Evolutionary conservation across 176 grass and related monocot genomes (phyloP), one percentile per base, ranked within the genome.

Genomic region (Rhynchospora tenuis): DNA sequence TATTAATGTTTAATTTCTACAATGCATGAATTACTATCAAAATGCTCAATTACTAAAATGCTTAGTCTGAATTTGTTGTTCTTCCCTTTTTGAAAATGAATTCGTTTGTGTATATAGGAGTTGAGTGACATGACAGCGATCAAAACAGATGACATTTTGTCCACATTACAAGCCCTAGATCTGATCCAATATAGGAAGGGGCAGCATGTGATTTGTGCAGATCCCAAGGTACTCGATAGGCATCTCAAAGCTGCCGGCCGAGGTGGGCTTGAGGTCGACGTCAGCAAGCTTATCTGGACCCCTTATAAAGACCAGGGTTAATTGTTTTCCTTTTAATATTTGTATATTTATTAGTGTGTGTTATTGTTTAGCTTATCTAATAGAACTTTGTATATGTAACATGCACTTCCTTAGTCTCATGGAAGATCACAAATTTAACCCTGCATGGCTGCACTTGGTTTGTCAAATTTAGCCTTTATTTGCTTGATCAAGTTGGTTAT

Each of bases 41-140:
- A 75, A 75, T 22, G 22, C 13, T 10, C 46, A 76, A 31, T 2
- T 16, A 76, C 48, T 13, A 26, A 76, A 4, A 26, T 28, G 50
- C 17, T 45, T 6, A n/a, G 16, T 16, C 31, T 42, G 19, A 43
- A 19, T 44, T 7, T 1, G 5, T 64, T 7, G 26, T 64, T 13
- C 17, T 45, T 20, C n/a, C 15, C 3, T 46, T 45, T 44, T 71
- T 44, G 24, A 19, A 70, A 50, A 28, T 77, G 17, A 56, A 31
- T 76, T 31, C 55, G 14, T 76, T 27, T 0, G 6, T 62, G 12
- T 44, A 79, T 59, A 28, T 90, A 99, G 97, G 97, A 99, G 83
- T 90, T 99, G 46, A 99, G 97, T 15, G 93, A 96, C 42, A 99
- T 99, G 97, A 99, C 97, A 9, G 91, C 93, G 1, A 99, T 99